phyloP scores from a whole-genome alignment of 208 protist species.

The Acanthamoeba sp. region DNA sequence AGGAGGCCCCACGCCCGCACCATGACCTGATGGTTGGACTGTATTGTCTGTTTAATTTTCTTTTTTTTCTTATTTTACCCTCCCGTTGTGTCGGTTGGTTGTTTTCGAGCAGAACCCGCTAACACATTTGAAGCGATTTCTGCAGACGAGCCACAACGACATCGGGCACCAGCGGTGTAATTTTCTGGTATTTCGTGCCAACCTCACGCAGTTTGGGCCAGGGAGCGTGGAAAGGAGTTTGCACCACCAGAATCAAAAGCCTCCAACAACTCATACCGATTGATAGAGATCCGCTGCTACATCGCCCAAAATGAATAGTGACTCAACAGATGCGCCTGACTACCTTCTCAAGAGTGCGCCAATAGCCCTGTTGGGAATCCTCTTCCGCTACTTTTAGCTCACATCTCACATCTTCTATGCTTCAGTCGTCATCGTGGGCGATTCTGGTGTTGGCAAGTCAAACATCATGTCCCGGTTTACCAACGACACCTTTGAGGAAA shows the following conservation, averaged over 20 bases:
- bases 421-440: constrained; percentile 41
- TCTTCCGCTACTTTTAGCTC: background rate
- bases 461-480: constrained; percentile 49
- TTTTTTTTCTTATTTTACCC: too few species aligned
- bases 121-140: too few species aligned
- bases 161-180: too few species aligned
- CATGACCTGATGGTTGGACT: too few species aligned
- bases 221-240: background rate
- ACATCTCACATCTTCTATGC: background rate
- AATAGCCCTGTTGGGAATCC: too few species aligned
- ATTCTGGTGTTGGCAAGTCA: constrained; percentile 65
- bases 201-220: background rate
- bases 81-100: too few species aligned
- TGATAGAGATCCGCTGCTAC: background rate
- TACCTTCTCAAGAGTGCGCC: constrained; percentile 6
- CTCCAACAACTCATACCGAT: too few species aligned
- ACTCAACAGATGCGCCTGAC: background rate
- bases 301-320: constrained; percentile 1
- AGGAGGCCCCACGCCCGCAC: background rate
- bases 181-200: background rate
- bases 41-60: too few species aligned
- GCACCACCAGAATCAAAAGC: too few species aligned
- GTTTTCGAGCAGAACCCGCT: too few species aligned
- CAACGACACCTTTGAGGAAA: constrained; percentile 18
- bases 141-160: too few species aligned